phyloP scores from a whole-genome alignment of 2,329 filamentous ascomycete genomes.

The Colletotrichum tropicicola region DNA sequence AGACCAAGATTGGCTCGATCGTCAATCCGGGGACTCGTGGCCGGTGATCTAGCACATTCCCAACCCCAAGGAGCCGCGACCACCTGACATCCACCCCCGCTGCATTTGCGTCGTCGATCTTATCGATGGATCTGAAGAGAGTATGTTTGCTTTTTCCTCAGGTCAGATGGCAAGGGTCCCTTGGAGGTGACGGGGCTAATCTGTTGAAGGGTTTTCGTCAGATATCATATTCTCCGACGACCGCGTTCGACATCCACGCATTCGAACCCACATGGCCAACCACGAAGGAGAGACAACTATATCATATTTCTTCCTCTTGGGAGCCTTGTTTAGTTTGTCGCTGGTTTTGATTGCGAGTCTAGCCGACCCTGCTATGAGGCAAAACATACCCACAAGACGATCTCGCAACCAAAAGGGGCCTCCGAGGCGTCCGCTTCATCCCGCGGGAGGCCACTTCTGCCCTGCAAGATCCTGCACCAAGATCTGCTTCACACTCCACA shows the following conservation, averaged over 20 bases:
- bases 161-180: not conserved
- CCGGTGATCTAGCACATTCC: not conserved
- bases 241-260: constrained; percentile 1
- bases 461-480: constrained; percentile 27
- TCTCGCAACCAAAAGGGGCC: not conserved
- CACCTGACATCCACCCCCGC: not conserved
- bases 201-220: constrained; percentile 14
- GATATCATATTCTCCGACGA: constrained; percentile 10
- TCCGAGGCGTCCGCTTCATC: not conserved
- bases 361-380: not conserved
- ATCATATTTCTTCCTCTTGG: not conserved
- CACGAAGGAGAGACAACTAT: not conserved
- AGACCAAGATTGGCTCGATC: constrained; percentile 12
- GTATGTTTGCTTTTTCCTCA: constrained; percentile 12
- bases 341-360: not conserved
- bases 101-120: not conserved
- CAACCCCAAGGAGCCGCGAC: not conserved
- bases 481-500: constrained; percentile 4
- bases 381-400: not conserved
- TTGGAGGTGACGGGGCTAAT: not conserved
- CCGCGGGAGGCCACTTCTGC: not conserved
- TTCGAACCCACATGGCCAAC: constrained; percentile 4
- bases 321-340: not conserved
- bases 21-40: not conserved
- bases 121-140: not conserved